Base-by-base conservation (phyloP, 2,329 filamentous ascomycete genomes). In the Proliferodiscus dingleyae region DNA sequence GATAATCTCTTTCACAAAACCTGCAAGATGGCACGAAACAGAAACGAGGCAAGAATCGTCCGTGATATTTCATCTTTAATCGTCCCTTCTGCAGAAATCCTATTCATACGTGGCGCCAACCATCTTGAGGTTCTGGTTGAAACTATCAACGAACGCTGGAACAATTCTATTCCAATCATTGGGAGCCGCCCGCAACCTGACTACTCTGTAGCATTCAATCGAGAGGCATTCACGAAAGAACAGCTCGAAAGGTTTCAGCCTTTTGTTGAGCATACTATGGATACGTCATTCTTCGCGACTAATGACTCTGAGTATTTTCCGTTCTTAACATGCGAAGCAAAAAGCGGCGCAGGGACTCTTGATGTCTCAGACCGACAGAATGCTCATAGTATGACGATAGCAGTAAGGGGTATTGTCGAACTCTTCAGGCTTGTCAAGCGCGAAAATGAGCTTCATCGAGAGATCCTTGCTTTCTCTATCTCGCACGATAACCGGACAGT, bases 241-340 rank as follows among this genome's bases (percentile, higher is more conserved):
- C 69, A 74, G 54, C 63, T 71, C 4, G 32, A 56, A 11, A 73
- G 67, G 58, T 53, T 76, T 6, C 46, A 56, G 5, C 65, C 66
- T 5, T 68, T 67, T 37, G 53, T 70, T n/a, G 26, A 41, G 3
- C 40, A 41, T 11, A 0, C 47, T 11, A 13, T 36, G 13, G 52
- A 62, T 4, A 71, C 63, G 15, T 52, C 44, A 18, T 16, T 22
- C 2, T 72, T 74, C 43, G 69, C 71, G 62, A 66, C 55, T 7
- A 75, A 68, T 9, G 69, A 64, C 43, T 59, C 66, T 4, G 73
- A 75, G 62, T 71, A 68, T 60, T 74, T 77, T 50, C 71, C 71
- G 2, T 77, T 75, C 50, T 59, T 77, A 0, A 67, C 68, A 0
- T 71, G 66, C 55, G 69, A 77, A 54, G 70, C 74, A 1, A 73